Evolutionary conservation across 441 rosid genomes (phyloP), one percentile per base, ranked within the genome.

Genomic region (Gossypium schwendimanii): DNA sequence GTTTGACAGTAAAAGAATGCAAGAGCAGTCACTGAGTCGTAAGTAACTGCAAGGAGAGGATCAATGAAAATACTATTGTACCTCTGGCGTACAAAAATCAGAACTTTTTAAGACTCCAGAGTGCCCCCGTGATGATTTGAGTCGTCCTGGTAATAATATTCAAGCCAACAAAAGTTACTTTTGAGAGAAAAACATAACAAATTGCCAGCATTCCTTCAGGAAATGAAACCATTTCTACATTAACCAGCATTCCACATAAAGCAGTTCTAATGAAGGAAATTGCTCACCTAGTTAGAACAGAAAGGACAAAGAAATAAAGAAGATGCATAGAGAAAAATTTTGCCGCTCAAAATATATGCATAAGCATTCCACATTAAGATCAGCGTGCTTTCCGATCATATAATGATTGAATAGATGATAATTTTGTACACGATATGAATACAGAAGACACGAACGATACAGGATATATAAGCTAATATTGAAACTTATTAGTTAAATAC

Each of bases 31-130:
- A 28, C 41, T 31, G 17, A 28, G 64, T 28, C 28, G 10, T 14
- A 79, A 58, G 31, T 53, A 3, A 67, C 60, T 74, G 75, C 80
- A 80, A 44, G 73, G 68, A 68, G 70, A 66, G 58, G 26, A 75
- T 49, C 47, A 70, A 63, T 17, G 36, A 74, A 63, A 78, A 63
- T 26, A 57, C 69, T 71, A 41, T 33, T 78, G 68, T 89, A 95
- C 98, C 99, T 93, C 99, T 6, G 98, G 99, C 8, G 97, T 88
- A 79, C 91, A 80, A 80, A 79, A 85, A 74, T 95, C 97, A 11
- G 97, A 88, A 86, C 82, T 89, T 85, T 84, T 87, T 64, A 87
- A 74, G 77, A 82, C 86, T 66, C 92, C 97, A 74, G 89, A 78
- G 63, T 53, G 80, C 76, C 86, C 80, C 80, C 86, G 75, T 52